These are phyloP conservation scores for Leucocoprinus sp. DNA, from an alignment of 768 basidiomycete genomes.

Conservation along the genomic window DNA sequence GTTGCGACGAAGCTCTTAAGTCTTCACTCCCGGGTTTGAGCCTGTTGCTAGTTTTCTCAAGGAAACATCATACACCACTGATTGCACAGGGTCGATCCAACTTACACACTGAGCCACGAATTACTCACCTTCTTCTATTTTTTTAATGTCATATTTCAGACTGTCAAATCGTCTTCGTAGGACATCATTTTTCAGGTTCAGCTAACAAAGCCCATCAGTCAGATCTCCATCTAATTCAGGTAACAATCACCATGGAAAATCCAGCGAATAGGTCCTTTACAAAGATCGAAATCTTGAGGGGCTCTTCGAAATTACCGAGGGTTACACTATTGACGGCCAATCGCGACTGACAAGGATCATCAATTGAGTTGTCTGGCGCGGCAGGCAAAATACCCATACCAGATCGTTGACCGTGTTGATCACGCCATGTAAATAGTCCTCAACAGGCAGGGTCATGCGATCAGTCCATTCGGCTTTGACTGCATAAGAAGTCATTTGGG, in stretches of 20 bases:
- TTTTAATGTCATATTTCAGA: constrained; percentile 81
- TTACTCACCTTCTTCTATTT: constrained; percentile 72
- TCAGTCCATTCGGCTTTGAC: constrained; percentile 67
- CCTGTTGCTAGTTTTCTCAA: constrained; percentile 49
- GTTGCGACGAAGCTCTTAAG: not conserved
- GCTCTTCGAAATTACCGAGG: constrained; percentile 71
- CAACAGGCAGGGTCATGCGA: constrained; percentile 52
- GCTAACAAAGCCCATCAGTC: constrained; percentile 28
- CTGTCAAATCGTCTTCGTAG: constrained; percentile 73
- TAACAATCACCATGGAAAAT: constrained; percentile 59
- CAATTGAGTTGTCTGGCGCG: not conserved
- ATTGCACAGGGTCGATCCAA: not conserved
- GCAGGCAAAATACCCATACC: constrained; percentile 29
- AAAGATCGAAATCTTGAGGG: constrained; percentile 67
- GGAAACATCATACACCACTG: constrained; percentile 84
- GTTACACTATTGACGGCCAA: constrained; percentile 80
- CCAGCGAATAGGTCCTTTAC: constrained; percentile 80
- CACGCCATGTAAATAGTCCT: constrained; percentile 78
- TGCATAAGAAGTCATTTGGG: constrained; percentile 20
- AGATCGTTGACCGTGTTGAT: constrained; percentile 76
- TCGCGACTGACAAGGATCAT: constrained; percentile 44
- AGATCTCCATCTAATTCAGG: not conserved
- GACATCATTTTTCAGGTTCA: constrained; percentile 76
- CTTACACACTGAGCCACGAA: not conserved
- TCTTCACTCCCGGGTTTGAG: not conserved